These are phyloP conservation scores for Scleroderma citrinum DNA, from an alignment of 768 basidiomycete genomes.

Conservation along the genomic window DNA sequence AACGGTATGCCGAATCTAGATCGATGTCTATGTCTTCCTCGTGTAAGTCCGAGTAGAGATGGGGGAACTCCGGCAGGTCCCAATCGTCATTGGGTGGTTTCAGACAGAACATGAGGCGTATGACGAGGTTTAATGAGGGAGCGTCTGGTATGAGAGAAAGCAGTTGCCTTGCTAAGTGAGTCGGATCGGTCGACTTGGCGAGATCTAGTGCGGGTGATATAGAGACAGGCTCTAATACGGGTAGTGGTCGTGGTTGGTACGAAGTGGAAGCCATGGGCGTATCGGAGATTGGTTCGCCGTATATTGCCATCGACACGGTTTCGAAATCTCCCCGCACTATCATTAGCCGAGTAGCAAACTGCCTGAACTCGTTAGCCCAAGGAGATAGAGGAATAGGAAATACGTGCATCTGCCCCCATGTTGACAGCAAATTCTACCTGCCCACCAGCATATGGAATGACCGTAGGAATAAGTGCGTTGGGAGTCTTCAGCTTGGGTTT, in stretches of 20 bases:
- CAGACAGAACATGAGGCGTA: constrained; percentile 72
- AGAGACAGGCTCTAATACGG: constrained; percentile 27
- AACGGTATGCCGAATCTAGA: constrained; percentile 50
- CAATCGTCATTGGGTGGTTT: constrained; percentile 78
- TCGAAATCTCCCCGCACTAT: constrained; percentile 74
- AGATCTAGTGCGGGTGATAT: constrained; percentile 55
- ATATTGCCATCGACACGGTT: constrained; percentile 46
- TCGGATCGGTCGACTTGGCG: constrained; percentile 54
- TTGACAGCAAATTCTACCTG: constrained; percentile 60
- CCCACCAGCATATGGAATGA: constrained; percentile 66
- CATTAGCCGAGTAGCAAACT: constrained; percentile 75
- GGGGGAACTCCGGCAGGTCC: constrained; percentile 69
- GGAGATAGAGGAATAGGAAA: neutral
- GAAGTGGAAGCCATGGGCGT: constrained; percentile 26
- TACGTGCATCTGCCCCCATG: constrained; percentile 61
- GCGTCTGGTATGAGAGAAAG: constrained; percentile 55
- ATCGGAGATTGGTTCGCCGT: constrained; percentile 51
- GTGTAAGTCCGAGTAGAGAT: constrained; percentile 58
- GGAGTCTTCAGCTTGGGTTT: constrained; percentile 59
- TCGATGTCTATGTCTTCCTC: constrained; percentile 47
- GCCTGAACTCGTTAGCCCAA: constrained; percentile 6
- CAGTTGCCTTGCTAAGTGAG: constrained; percentile 53
- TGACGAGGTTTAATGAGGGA: constrained; percentile 57
- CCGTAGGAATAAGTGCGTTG: constrained; percentile 68
- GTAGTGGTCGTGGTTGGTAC: constrained; percentile 41